Evolutionary conservation across 73 alveolate genomes (phyloP), one percentile per base, ranked within the genome.

Genomic region (Paramecium pentaurelia): DNA sequence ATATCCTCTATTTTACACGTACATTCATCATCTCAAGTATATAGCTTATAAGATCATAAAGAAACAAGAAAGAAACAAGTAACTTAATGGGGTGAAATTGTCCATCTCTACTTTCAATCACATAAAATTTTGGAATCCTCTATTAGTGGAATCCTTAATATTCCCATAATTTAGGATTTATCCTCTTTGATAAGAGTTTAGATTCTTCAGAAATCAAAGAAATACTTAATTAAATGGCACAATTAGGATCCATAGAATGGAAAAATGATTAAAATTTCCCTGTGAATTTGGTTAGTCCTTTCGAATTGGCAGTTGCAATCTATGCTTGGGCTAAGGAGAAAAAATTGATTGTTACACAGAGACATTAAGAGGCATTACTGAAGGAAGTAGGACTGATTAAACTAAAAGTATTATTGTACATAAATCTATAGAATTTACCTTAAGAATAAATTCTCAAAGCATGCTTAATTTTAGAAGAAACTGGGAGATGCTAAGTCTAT

Each of bases 291-390:
- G n/a, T n/a, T n/a, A n/a, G n/a, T n/a, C n/a, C n/a, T n/a, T n/a
- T n/a, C n/a, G n/a, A n/a, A n/a, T n/a, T n/a, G n/a, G n/a, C n/a
- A n/a, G n/a, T n/a, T n/a, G n/a, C n/a, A n/a, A n/a, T n/a, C n/a
- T n/a, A n/a, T n/a, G 18, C n/a, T 20, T 77, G 89, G 89, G 89
- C n/a, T n/a, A n/a, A 38, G 22, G 70, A 77, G 37, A 77, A 40
- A 25, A 77, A 77, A 77, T n/a, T 77, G 34, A 77, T 77, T 38
- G 89, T 34, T 77, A 38, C 25, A 77, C 71, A 12, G 89, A 77
- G 1, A 77, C 89, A 8, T 30, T 77, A 5, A 77, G 16, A 77
- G 89, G 89, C n/a, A 77, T 77, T 8, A 27, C 89, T n/a, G 40
- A 77, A 22, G 89, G 89, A 20, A 40, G 49, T 8, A 11, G 7